A percentile compares a stretch with the other conserved stretches of the same genome.
Evolutionary conservation across 2,329 filamentous ascomycete genomes (phyloP).

Genomic region (Emericellopsis atlantica): DNA sequence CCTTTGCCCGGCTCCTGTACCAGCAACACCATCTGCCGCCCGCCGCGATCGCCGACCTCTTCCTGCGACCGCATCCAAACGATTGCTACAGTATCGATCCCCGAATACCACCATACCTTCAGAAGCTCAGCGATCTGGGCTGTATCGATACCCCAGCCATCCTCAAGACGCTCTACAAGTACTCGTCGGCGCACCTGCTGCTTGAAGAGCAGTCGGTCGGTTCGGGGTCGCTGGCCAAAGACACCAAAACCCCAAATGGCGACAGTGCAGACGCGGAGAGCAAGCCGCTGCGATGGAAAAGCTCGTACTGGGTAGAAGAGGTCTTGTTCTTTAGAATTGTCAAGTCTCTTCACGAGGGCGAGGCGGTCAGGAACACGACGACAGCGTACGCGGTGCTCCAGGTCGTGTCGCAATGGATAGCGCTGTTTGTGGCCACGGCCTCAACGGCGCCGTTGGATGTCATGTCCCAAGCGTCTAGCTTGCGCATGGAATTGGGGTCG

Average conservation of each 20-base stretch:
- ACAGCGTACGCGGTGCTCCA: constrained; percentile 37
- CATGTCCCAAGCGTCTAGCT: constrained; percentile 25
- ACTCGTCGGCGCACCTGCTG: constrained; percentile 36
- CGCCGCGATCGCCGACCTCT: constrained; percentile 39
- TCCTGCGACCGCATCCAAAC: constrained; percentile 38
- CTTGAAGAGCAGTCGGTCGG: constrained; percentile 3
- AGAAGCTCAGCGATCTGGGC: constrained; percentile 36
- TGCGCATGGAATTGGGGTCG: constrained; percentile 42
- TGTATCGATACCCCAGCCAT: constrained; percentile 42
- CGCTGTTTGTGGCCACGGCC: constrained; percentile 38
- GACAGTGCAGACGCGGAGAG: constrained; percentile 8
- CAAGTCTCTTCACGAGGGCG: constrained; percentile 60
- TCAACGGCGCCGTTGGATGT: constrained; percentile 34
- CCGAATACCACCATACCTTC: constrained; percentile 45
- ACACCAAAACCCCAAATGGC: constrained; percentile 1
- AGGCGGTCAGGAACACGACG: constrained; percentile 28
- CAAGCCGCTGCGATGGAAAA: constrained; percentile 32
- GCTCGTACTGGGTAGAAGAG: constrained; percentile 61
- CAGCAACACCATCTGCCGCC: constrained; percentile 38
- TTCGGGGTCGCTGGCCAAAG: neutral
- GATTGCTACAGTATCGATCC: constrained; percentile 42
- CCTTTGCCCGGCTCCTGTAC: constrained; percentile 34
- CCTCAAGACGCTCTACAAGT: constrained; percentile 41
- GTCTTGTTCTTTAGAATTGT: constrained; percentile 88
- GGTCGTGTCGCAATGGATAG: constrained; percentile 45